Evolutionary conservation across 441 rosid genomes (phyloP).

Genomic region (Aquilaria agallochum): DNA sequence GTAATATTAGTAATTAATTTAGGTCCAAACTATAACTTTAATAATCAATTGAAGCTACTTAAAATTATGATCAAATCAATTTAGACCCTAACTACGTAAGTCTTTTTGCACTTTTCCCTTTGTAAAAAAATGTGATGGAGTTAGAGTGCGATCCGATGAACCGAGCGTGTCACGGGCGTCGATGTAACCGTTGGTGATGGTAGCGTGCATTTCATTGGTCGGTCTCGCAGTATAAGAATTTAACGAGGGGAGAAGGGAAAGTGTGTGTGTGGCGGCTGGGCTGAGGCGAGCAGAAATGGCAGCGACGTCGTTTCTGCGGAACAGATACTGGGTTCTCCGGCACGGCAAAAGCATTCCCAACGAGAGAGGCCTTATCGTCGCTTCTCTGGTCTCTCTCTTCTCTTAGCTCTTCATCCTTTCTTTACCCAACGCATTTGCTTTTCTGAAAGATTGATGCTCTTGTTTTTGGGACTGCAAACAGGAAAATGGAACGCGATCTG

Average conservation of each 20-base stretch:
- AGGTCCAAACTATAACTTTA: no score
- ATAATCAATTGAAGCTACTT: no score
- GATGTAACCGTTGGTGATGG: no score
- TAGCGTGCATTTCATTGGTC: no score
- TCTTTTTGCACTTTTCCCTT: no score
- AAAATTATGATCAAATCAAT: no score
- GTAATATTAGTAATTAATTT: no score
- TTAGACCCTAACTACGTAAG: no score
- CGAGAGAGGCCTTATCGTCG: constrained; percentile 77
- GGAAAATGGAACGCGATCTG: constrained; percentile 73
- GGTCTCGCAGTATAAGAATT: no score
- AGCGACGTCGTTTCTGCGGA: constrained; percentile 30
- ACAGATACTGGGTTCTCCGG: constrained; percentile 81
- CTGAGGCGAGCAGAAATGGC: constrained; percentile 24
- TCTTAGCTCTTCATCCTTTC: not conserved
- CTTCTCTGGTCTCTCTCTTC: constrained; percentile 53
- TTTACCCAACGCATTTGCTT: not conserved
- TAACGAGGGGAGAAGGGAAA: not conserved
- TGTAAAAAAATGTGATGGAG: no score
- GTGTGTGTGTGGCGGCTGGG: not conserved
- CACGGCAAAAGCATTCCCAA: constrained; percentile 96
- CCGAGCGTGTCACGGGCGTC: no score
- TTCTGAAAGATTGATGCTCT: not conserved
- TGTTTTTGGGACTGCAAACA: constrained; percentile 15
- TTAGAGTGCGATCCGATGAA: no score